Evolutionary conservation across 2,329 filamentous ascomycete genomes (phyloP).

Genomic region (Waltergamsia citrina): DNA sequence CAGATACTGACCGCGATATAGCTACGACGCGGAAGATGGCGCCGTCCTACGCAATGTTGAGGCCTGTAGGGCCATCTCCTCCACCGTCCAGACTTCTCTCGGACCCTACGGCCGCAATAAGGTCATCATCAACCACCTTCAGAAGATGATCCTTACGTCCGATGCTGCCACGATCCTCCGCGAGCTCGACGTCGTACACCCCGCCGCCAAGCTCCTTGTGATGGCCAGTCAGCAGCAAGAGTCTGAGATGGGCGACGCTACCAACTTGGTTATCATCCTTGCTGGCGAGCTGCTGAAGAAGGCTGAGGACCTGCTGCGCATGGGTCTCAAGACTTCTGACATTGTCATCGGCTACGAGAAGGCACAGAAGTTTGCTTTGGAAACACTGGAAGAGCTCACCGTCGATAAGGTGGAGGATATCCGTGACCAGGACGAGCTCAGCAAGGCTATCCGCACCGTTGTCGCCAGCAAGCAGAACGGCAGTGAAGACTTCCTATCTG

Average conservation of each 20-base stretch:
- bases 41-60: conserved; percentile 98
- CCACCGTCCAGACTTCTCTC: conserved; percentile 92
- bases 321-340: conserved; percentile 98
- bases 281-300: conserved; percentile 94
- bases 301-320: conserved; percentile 89
- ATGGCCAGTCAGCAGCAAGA: conserved; percentile 99
- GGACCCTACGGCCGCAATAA: conserved; percentile 98
- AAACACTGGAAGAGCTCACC: conserved; percentile 76
- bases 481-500: conserved; percentile 78
- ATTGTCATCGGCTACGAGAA: conserved; percentile 94
- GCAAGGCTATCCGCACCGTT: conserved; percentile 92
- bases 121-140: conserved; percentile 98
- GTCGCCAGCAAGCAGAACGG: conserved; percentile 95
- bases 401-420: conserved; percentile 88
- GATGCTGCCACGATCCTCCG: conserved; percentile 95
- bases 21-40: conserved; percentile 98
- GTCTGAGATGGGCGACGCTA: conserved; percentile 97
- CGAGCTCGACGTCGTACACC: conserved; percentile 96
- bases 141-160: conserved; percentile 99
- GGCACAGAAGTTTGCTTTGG: conserved; percentile 80
- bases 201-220: conserved; percentile 91
- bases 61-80: conserved; percentile 89
- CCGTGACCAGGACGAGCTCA: conserved; percentile 70
- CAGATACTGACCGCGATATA: conserved; percentile 25
- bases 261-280: conserved; percentile 92